Evolutionary conservation across 768 basidiomycete species (phyloP).

Genomic region (Fomitopsis pulvina): DNA sequence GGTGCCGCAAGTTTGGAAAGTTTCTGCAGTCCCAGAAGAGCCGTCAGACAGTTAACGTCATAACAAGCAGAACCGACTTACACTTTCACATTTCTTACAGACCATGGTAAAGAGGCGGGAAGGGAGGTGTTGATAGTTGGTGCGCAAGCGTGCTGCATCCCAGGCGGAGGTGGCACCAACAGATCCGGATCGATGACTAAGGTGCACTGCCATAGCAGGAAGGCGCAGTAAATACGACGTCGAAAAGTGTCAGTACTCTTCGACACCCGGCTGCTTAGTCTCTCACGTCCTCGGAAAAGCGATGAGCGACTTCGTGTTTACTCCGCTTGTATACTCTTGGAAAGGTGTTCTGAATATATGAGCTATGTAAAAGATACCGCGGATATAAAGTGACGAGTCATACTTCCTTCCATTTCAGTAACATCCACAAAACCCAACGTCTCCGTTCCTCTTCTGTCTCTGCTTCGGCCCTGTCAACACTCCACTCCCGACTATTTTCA

Average conservation of each 20-base stretch:
- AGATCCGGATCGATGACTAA: slow-evolving; percentile 1
- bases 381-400: too few relatives aligned
- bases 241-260: too few relatives aligned
- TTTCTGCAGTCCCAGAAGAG: slow-evolving; percentile 46
- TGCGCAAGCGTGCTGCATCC: background rate
- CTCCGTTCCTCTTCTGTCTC: slow-evolving; percentile 67
- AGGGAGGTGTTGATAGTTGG: background rate
- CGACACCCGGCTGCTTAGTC: too few relatives aligned
- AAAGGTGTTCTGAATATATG: too few relatives aligned
- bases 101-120: slow-evolving; percentile 47
- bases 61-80: slow-evolving; percentile 23
- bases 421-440: slow-evolving; percentile 67
- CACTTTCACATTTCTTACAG: slow-evolving; percentile 82
- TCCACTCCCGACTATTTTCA: slow-evolving; percentile 41
- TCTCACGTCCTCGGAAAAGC: too few relatives aligned
- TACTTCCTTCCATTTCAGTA: slow-evolving; percentile 14
- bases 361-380: too few relatives aligned
- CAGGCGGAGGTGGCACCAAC: background rate
- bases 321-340: too few relatives aligned
- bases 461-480: slow-evolving; percentile 37
- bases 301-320: too few relatives aligned
- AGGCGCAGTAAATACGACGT: background rate
- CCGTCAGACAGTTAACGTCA: slow-evolving; percentile 17
- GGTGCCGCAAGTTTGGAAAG: slow-evolving; percentile 86
- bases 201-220: background rate